Evolutionary conservation across 2,329 filamentous ascomycete species (phyloP), one percentile per base, ranked within the genome.

Genomic region (Trichoderma endophyticum): DNA sequence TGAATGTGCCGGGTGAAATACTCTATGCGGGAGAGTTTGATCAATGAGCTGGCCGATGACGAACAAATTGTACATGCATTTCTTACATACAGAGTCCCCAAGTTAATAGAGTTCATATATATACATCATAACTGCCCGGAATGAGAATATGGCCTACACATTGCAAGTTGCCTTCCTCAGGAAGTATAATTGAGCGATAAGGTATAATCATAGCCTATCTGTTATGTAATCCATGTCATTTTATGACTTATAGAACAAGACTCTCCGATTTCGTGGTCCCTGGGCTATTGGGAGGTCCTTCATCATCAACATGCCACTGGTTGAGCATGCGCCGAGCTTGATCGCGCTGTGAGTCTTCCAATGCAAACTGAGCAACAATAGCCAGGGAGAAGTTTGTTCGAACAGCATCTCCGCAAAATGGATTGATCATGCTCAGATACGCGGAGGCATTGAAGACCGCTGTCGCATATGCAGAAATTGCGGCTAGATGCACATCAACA

Each of bases 1-100:
- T 86, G 78, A 87, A 87, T 70, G 71, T 80, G 34, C 79, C 78
- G 0, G 79, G 77, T 0, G 84, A 85, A n/a, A 69, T 86, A 3
- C 78, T 86, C 0, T 83, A 86, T 54, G 84, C 84, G 1, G 84
- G 85, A 2, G 78, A 83, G 15, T 86, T 81, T 73, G 79, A 80
- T 1, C 74, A 77, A 71, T 77, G 30, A 73, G 11, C 11, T n/a
- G 2, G 11, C 12, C 3, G 6, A n/a, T 30, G 6, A 5, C 12
- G 12, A 26, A 36, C 7, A 32, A 1, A 21, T 5, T 28, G 21
- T 34, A 69, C 3, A 51, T 51, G 7, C 18, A 34, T 48, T 9
- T 14, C 4, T n/a, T 57, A n/a, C 7, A 18, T 3, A 28, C 26
- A 24, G 26, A 6, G 34, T 4, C 24, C 6, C 4, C 43, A 8